Evolutionary conservation across 768 basidiomycete species (phyloP), one percentile per base, ranked within the genome.

Genomic region (Phylloporus scabripes): DNA sequence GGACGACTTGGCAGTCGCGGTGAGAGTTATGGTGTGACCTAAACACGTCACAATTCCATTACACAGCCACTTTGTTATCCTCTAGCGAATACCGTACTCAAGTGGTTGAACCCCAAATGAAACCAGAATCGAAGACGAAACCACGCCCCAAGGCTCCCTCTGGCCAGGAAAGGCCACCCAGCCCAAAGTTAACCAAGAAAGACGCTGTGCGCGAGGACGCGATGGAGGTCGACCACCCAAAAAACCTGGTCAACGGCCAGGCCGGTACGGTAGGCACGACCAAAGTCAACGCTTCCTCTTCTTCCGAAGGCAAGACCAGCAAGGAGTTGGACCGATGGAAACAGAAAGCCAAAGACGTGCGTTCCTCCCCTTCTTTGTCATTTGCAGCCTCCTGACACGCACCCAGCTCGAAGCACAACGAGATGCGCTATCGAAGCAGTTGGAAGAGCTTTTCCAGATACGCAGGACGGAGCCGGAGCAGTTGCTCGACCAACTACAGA

Each of bases 391-490:
- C 37, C 45, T 40, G 31, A 43, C 45, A 44, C 45, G 18, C 4
- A 31, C 29, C 37, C 8, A 67, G 66, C 56, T 69, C 2, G 63
- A 75, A 48, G 56, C 58, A n/a, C 75, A 76, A 42, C 72, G 76
- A 20, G 69, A 74, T 26, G 63, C 70, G 21, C 60, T 88, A 1
- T 70, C 72, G 31, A 64, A 70, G 15, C 81, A 84, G 49, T 54
- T 89, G 15, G 77, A 87, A 36, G 80, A 86, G 51, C 61, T 80
- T 7, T 73, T 78, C 45, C 70, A 74, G 29, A 66, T 82, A 34
- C 77, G 85, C 39, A 64, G 72, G 34, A 85, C 86, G 5, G 88
- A 89, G 51, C 69, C 85, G 24, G 87, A 91, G 57, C 68, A 74
- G 48, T 60, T 75, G 12, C 60, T 82, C 42, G 69, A 73, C 48